Evolutionary conservation across 352 stramenopile genomes (phyloP).

Genomic region (Phytophthora citrophthora): DNA sequence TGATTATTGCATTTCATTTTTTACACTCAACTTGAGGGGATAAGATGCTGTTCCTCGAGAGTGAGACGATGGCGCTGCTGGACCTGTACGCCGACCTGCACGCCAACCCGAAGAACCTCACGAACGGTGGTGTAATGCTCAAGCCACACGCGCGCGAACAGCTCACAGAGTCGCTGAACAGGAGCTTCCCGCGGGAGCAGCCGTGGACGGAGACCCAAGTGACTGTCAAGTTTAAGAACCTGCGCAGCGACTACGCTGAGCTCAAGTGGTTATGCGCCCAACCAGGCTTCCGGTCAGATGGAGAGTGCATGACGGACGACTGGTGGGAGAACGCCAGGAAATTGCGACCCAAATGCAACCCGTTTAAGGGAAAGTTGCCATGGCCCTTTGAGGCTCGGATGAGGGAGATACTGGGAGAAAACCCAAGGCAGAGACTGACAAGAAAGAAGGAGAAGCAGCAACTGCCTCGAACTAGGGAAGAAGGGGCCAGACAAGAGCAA

Average conservation of each 20-base stretch:
- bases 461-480: not conserved
- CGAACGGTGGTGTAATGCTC: slow-evolving; percentile 54
- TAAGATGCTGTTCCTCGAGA: slow-evolving; percentile 61
- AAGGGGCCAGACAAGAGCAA: not conserved
- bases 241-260: slow-evolving; percentile 61
- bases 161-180: slow-evolving; percentile 57
- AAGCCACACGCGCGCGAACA: slow-evolving; percentile 47
- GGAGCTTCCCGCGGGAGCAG: slow-evolving; percentile 35
- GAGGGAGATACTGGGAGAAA: slow-evolving; percentile 39
- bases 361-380: slow-evolving; percentile 64
- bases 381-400: slow-evolving; percentile 60
- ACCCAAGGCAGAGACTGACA: not conserved
- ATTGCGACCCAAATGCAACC: slow-evolving; percentile 51
- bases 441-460: not conserved
- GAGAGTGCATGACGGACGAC: slow-evolving; percentile 42
- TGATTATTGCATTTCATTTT: not conserved
- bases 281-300: slow-evolving; percentile 46
- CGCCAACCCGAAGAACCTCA: slow-evolving; percentile 49
- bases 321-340: slow-evolving; percentile 59
- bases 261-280: slow-evolving; percentile 54
- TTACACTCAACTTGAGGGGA: slow-evolving; percentile 9
- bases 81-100: slow-evolving; percentile 55
- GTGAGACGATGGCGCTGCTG: slow-evolving; percentile 54
- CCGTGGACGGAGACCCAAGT: slow-evolving; percentile 63
- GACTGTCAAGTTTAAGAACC: slow-evolving; percentile 72